Conservation (phyloP, 177 flowering plant species). For the Vitis hybrid region DNA sequence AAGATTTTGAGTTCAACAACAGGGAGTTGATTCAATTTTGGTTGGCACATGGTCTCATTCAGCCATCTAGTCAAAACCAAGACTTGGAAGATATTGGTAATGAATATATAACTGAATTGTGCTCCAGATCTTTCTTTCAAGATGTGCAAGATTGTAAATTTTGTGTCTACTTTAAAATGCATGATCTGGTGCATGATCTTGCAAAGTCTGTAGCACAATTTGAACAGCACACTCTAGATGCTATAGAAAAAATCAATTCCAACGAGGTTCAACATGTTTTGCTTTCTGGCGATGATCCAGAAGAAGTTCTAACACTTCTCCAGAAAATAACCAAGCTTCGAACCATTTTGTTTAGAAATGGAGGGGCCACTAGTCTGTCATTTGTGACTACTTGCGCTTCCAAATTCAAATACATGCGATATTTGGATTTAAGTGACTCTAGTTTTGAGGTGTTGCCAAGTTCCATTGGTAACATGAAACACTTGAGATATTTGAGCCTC, state of each 20-base stretch:
- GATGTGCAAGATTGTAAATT: too few species aligned
- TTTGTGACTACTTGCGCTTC: conserved; percentile 6
- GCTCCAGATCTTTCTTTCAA: neutral
- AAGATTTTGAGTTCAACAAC: conserved; percentile 1
- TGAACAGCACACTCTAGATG: too few species aligned
- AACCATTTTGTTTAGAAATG: neutral
- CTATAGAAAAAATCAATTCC: too few species aligned
- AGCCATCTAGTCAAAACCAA: neutral
- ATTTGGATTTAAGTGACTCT: neutral
- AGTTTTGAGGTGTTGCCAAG: conserved; percentile 16
- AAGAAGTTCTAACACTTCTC: too few species aligned
- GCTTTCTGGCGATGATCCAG: neutral
- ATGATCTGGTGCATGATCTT: too few species aligned
- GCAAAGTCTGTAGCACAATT: too few species aligned
- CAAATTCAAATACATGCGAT: conserved; percentile 2
- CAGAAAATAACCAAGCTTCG: too few species aligned
- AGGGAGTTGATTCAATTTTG: neutral
- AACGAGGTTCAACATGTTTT: too few species aligned
- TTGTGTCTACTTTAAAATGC: too few species aligned
- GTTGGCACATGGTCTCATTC: conserved; percentile 12
- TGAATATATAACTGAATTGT: conserved; percentile 9
- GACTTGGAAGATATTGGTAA: conserved; percentile 13
- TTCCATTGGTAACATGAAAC: conserved; percentile 16
- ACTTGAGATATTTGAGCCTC: conserved; percentile 19
- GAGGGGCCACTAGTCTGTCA: neutral